Percentiles rank a stretch among this genome's conserved stretches.
phyloP scores from a whole-genome alignment of 1,284 basidiomycete genomes.

The Leccinum angustisporum region DNA sequence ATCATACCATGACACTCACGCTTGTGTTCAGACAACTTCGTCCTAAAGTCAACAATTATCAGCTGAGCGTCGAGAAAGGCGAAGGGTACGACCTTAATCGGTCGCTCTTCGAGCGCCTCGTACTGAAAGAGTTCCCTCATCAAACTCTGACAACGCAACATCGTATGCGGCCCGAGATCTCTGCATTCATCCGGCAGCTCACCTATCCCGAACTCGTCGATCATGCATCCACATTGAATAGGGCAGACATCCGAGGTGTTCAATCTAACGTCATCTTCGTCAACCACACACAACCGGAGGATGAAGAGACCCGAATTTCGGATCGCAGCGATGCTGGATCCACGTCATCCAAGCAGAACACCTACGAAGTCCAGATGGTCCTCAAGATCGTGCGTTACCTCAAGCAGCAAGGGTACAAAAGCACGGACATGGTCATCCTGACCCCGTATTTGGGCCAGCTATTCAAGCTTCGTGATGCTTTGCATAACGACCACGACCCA shows the following conservation, averaged over 20 bases:
- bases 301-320: constrained; percentile 39
- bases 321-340: constrained; percentile 47
- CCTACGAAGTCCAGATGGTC: constrained; percentile 58
- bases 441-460: constrained; percentile 71
- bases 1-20: constrained; percentile 2
- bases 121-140: constrained; percentile 62
- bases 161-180: constrained; percentile 71
- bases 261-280: constrained; percentile 61
- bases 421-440: constrained; percentile 55
- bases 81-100: constrained; percentile 63
- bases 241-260: constrained; percentile 53
- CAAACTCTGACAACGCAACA: constrained; percentile 56
- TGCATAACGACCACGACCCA: constrained; percentile 54
- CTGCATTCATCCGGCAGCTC: constrained; percentile 52
- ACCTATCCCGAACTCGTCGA: constrained; percentile 66
- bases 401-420: constrained; percentile 64
- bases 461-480: constrained; percentile 43
- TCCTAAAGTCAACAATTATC: constrained; percentile 65
- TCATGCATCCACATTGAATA: constrained; percentile 45
- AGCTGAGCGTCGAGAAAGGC: constrained; percentile 61
- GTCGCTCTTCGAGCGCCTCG: constrained; percentile 66
- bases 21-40: constrained; percentile 54
- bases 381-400: constrained; percentile 64
- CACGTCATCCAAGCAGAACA: constrained; percentile 60
- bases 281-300: constrained; percentile 57